Base-by-base conservation (phyloP, 2,329 filamentous ascomycete species). In the Whalleya microplaca region DNA sequence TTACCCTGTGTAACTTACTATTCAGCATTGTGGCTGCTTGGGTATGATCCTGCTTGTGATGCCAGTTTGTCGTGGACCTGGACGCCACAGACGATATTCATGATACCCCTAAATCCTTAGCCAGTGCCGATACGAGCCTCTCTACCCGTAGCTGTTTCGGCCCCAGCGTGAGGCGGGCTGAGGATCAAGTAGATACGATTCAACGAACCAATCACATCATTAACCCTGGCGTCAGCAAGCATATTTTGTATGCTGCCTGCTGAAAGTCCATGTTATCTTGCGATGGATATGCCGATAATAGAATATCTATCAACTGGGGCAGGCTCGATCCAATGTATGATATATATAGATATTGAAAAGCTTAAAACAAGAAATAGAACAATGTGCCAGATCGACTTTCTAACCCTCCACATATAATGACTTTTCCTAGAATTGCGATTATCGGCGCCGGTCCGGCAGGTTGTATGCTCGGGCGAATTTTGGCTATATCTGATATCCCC, bases 391-490 rank as follows among this genome's bases (percentile, higher is more conserved):
- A 20, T 42, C 20, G 7, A 49, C 21, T 5, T 12, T 40, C 18
- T 21, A 37, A 10, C n/a, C 20, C 21, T 29, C 45, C 32, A 16
- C n/a, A 21, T 16, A 37, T 55, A 21, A 64, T 63, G 62, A 44
- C 61, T 41, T 23, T 64, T 37, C 66, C 63, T 18, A 73, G 64
- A 53, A 77, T 81, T 55, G 79, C 78, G 51, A 80, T 82, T 49
- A 69, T 82, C 41, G 80, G 80, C 45, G 79, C 75, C 29, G 80
- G 80, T 5, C 79, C 78, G 9, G 73, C 72, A 8, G 80, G 80
- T 58, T 78, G 80, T 43, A 79, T 78, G 45, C 73, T 85, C 1
- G 82, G 80, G 41, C 77, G 79, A 19, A 75, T 86, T 37, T 76
- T 86, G 7, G 72, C 79, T 48, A 67, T 74, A n/a, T 72, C 77